Evolutionary conservation across 495 filamentous ascomycete species (phyloP).

Genomic region (Penicillium waksmanii): DNA sequence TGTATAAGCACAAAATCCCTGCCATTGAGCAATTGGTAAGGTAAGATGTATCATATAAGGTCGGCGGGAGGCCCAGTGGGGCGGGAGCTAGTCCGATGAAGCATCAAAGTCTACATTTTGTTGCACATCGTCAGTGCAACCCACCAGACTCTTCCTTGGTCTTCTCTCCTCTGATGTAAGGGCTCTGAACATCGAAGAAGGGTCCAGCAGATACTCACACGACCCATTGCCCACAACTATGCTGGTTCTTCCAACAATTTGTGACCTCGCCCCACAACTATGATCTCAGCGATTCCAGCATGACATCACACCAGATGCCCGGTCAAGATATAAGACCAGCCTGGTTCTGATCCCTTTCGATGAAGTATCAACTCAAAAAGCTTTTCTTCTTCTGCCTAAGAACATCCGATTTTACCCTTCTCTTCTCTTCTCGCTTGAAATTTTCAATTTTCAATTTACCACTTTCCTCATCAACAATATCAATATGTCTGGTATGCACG

Average conservation of each 20-base stretch:
- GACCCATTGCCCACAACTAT: conserved; percentile 6
- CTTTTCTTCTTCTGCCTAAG: conserved; percentile 1
- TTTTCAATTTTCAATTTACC: not conserved
- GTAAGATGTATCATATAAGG: not conserved
- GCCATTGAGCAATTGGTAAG: no score
- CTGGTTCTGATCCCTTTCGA: not conserved
- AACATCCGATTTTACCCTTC: not conserved
- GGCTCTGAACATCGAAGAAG: conserved; percentile 6
- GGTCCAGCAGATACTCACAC: conserved; percentile 13
- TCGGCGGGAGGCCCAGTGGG: conserved; percentile 15
- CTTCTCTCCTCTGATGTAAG: conserved; percentile 8
- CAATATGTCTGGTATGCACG: conserved; percentile 21
- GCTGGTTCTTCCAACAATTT: conserved; percentile 18
- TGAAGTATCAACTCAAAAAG: not conserved
- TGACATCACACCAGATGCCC: conserved; percentile 35
- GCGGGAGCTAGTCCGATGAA: not conserved
- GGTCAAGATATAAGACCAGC: conserved; percentile 25
- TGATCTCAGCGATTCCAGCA: conserved; percentile 42
- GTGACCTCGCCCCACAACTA: conserved; percentile 31
- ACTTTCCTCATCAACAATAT: conserved; percentile 13
- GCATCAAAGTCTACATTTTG: conserved; percentile 1
- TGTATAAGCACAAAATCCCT: no score
- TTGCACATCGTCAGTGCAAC: conserved; percentile 22
- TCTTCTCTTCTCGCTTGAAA: conserved; percentile 4
- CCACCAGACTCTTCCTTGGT: conserved; percentile 22